phyloP scores from a whole-genome alignment of 805 yeast genomes.

The Metschnikowia hibisci region DNA sequence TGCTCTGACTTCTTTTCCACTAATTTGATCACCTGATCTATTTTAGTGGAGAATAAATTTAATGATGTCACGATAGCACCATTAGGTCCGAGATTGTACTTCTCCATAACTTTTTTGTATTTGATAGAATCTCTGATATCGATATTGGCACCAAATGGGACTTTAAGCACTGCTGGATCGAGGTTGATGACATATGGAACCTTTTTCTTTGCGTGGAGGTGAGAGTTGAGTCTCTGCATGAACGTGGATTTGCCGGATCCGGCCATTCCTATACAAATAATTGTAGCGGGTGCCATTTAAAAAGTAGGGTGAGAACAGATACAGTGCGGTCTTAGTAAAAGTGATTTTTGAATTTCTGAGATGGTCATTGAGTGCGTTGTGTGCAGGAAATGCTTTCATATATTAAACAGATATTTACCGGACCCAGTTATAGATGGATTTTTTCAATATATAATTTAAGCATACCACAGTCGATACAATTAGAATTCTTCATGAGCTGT shows the following conservation, averaged over 20 bases:
- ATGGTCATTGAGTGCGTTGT: slow-evolving; percentile 1
- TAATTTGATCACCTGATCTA: slow-evolving; percentile 86
- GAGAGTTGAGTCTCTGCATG: slow-evolving; percentile 90
- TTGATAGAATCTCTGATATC: slow-evolving; percentile 96
- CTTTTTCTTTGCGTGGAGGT: slow-evolving; percentile 63
- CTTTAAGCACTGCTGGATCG: slow-evolving; percentile 92
- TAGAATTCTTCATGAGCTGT: neutral
- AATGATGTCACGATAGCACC: slow-evolving; percentile 97
- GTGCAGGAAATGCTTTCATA: neutral
- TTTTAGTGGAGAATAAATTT: slow-evolving; percentile 88
- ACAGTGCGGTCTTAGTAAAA: neutral
- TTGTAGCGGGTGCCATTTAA: slow-evolving; percentile 25
- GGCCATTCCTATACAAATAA: slow-evolving; percentile 53
- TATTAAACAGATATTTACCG: neutral
- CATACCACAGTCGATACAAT: neutral
- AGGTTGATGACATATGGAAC: slow-evolving; percentile 91
- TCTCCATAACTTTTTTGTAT: slow-evolving; percentile 94
- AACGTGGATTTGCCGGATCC: slow-evolving; percentile 93
- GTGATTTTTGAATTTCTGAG: neutral
- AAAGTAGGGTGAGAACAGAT: neutral
- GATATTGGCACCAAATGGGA: slow-evolving; percentile 92
- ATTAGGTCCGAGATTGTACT: slow-evolving; percentile 92
- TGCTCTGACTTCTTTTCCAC: slow-evolving; percentile 69
- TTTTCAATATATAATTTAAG: neutral
- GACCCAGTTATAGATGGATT: neutral